Evolutionary conservation across 192 early-diverging fungal genomes (phyloP).

Genomic region (Coemansia pectinata): DNA sequence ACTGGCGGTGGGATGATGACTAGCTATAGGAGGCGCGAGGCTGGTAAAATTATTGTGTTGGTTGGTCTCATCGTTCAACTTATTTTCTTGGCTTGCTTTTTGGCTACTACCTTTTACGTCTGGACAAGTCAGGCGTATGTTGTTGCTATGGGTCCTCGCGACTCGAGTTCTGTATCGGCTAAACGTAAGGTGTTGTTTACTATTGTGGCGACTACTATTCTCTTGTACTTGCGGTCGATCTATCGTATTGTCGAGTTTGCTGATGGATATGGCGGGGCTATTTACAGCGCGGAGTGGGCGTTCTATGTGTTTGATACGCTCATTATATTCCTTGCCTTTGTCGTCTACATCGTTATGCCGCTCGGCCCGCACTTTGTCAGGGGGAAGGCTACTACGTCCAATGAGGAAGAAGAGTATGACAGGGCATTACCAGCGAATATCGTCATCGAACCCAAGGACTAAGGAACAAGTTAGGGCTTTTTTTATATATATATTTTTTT

Average conservation of each 20-base stretch:
- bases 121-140: slow-evolving; percentile 24
- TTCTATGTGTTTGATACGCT: slow-evolving; percentile 57
- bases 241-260: slow-evolving; percentile 57
- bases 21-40: slow-evolving; percentile 3
- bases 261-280: slow-evolving; percentile 38
- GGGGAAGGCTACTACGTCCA: background rate
- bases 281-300: slow-evolving; percentile 52
- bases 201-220: slow-evolving; percentile 33
- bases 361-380: slow-evolving; percentile 25
- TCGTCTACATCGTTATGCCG: slow-evolving; percentile 42
- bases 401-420: background rate
- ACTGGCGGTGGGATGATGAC: slow-evolving; percentile 53
- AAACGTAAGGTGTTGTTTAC: slow-evolving; percentile 36
- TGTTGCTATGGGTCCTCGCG: slow-evolving; percentile 8
- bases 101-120: slow-evolving; percentile 33
- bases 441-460: background rate
- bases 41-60: slow-evolving; percentile 45
- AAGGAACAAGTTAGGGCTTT: background rate
- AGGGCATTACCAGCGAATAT: background rate
- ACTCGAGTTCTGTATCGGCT: slow-evolving; percentile 12
- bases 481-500: no score
- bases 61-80: slow-evolving; percentile 45
- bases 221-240: slow-evolving; percentile 47
- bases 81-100: slow-evolving; percentile 48
- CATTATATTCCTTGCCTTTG: slow-evolving; percentile 43